Percentiles rank a stretch among this genome's conserved stretches.
phyloP scores from a whole-genome alignment of 2,329 filamentous ascomycete species.

The Akanthomyces lecanii region DNA sequence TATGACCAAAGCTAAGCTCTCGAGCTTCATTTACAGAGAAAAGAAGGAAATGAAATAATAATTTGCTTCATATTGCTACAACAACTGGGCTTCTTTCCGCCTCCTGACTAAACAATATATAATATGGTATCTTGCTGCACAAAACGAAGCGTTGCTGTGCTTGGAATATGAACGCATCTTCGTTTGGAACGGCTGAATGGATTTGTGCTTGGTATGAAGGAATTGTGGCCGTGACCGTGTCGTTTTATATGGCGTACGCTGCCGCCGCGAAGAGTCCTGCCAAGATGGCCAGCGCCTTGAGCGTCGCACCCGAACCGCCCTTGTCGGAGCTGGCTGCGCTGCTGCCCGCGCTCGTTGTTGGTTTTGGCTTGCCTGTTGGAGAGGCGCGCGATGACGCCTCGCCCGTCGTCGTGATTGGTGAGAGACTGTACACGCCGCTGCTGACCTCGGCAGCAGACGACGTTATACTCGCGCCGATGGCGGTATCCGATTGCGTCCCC shows the following conservation, averaged over 20 bases:
- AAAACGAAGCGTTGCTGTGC: background rate
- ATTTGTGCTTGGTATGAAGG: background rate
- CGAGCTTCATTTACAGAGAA: background rate
- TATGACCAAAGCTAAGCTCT: background rate
- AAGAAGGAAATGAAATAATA: background rate
- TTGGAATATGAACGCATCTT: background rate
- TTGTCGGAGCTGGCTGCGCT: background rate
- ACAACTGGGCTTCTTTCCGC: background rate
- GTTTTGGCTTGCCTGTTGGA: background rate
- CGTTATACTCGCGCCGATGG: background rate
- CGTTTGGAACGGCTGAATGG: background rate
- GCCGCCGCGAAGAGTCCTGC: background rate
- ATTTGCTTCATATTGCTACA: conserved; percentile 1
- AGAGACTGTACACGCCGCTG: background rate
- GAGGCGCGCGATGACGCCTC: background rate
- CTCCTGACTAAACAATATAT: background rate
- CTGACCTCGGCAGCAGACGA: background rate
- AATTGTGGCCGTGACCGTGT: no score
- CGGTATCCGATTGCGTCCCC: background rate
- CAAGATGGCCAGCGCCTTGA: background rate
- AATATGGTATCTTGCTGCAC: conserved; percentile 2
- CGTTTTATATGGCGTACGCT: background rate
- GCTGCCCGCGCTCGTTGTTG: background rate
- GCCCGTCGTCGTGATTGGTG: background rate
- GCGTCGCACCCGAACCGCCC: background rate